Evolutionary conservation across 345 rosid species (phyloP).

Genomic region (Syzygium aromaticum): DNA sequence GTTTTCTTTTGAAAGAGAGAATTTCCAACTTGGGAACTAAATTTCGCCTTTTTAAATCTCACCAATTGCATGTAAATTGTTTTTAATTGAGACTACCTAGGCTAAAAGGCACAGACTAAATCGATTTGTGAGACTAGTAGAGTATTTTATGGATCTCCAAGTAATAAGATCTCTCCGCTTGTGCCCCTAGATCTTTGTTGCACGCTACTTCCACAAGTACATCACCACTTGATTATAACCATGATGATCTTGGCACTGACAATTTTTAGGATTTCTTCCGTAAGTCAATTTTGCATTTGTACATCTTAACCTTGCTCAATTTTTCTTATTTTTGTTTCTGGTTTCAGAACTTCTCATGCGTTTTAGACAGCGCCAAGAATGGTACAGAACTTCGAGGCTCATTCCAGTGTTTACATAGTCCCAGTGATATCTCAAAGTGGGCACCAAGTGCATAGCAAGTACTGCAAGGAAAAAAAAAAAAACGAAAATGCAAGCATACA

Average conservation of each 20-base stretch:
- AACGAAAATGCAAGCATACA: background rate
- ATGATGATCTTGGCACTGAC: background rate
- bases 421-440: background rate
- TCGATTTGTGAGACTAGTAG: rapidly evolving
- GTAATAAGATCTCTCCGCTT: background rate
- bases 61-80: background rate
- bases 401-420: background rate
- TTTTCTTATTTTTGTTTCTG: background rate
- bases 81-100: background rate
- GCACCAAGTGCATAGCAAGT: background rate
- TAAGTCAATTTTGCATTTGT: background rate
- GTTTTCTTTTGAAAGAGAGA: background rate
- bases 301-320: background rate
- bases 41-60: background rate
- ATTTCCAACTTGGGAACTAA: background rate
- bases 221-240: background rate
- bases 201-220: background rate
- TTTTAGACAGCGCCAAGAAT: background rate
- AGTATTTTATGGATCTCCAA: background rate
- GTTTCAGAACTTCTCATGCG: background rate
- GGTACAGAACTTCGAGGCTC: background rate
- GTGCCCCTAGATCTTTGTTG: background rate
- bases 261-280: background rate
- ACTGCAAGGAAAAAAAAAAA: background rate
- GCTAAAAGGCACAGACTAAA: background rate